Percentiles rank a stretch among this genome's conserved stretches.
phyloP scores from a whole-genome alignment of 1,284 basidiomycete species.

The Ganoderma leucocontextum region DNA sequence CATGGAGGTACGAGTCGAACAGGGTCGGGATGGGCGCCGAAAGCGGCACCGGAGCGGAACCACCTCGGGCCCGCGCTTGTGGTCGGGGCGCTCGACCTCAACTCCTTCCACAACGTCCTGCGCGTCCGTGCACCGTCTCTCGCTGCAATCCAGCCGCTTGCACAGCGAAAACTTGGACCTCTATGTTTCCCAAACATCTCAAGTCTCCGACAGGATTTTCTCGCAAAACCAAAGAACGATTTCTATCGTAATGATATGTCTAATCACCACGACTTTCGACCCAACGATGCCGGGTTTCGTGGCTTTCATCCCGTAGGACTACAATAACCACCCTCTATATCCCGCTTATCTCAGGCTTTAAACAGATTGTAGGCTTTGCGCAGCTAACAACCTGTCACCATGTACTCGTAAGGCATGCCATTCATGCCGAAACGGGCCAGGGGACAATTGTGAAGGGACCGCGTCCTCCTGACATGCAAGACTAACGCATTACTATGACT shows the following conservation, averaged over 20 bases:
- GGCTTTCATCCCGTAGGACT: neutral
- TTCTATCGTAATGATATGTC: neutral
- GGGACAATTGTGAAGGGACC: neutral
- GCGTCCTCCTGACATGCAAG: neutral
- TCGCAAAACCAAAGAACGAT: no score
- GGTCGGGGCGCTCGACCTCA: neutral
- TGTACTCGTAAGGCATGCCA: neutral
- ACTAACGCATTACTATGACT: neutral
- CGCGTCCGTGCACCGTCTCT: neutral
- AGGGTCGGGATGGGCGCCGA: constrained; percentile 13
- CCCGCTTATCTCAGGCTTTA: neutral
- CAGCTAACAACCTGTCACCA: neutral
- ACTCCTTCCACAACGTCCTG: neutral
- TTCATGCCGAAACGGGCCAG: neutral
- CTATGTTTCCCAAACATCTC: no score
- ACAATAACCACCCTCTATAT: no score
- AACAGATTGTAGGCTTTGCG: neutral
- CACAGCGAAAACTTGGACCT: neutral
- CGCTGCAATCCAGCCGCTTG: neutral
- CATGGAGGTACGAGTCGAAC: constrained; percentile 20
- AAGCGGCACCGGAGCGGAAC: constrained; percentile 13
- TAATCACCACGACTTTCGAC: neutral
- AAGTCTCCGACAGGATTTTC: no score
- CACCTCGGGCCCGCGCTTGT: constrained; percentile 4
- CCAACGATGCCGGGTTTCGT: no score